phyloP scores from a whole-genome alignment of 352 stramenopile species.

The Salisapilia sapeloensis region DNA sequence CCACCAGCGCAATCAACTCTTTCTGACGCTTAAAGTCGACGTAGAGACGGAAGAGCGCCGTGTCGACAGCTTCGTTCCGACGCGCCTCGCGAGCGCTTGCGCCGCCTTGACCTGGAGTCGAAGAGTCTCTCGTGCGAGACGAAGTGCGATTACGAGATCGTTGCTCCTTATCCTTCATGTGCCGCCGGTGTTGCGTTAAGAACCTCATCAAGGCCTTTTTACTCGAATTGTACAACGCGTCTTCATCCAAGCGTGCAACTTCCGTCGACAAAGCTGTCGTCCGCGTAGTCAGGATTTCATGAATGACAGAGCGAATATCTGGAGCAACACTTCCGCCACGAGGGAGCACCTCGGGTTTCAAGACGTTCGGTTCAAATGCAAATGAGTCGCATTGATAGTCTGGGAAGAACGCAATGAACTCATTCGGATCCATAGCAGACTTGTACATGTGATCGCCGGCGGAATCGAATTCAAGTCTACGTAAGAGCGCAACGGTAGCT shows the following conservation, averaged over 20 bases:
- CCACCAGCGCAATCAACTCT: constrained; percentile 55
- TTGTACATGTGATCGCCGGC: constrained; percentile 77
- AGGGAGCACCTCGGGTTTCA: constrained; percentile 72
- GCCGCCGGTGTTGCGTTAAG: constrained; percentile 64
- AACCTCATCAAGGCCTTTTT: constrained; percentile 72
- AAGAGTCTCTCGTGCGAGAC: constrained; percentile 20
- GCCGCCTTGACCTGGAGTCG: constrained; percentile 5
- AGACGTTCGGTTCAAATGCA: constrained; percentile 62
- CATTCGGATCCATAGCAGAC: constrained; percentile 63
- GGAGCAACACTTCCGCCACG: constrained; percentile 51
- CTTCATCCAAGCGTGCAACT: constrained; percentile 30
- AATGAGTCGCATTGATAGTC: constrained; percentile 67
- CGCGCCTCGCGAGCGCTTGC: constrained; percentile 20
- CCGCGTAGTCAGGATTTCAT: constrained; percentile 38
- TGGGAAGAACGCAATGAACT: constrained; percentile 79
- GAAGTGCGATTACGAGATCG: constrained; percentile 14
- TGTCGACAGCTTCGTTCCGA: constrained; percentile 70
- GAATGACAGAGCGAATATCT: constrained; percentile 62
- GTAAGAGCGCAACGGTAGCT: constrained; percentile 55
- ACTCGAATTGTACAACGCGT: constrained; percentile 33
- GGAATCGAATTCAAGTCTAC: constrained; percentile 58
- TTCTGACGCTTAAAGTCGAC: constrained; percentile 66
- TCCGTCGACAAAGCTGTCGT: constrained; percentile 26
- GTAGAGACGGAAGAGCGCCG: constrained; percentile 65
- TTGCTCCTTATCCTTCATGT: constrained; percentile 61